phyloP scores from a whole-genome alignment of 176 grass and related monocot genomes.

The Hsuehochloa calcarea region DNA sequence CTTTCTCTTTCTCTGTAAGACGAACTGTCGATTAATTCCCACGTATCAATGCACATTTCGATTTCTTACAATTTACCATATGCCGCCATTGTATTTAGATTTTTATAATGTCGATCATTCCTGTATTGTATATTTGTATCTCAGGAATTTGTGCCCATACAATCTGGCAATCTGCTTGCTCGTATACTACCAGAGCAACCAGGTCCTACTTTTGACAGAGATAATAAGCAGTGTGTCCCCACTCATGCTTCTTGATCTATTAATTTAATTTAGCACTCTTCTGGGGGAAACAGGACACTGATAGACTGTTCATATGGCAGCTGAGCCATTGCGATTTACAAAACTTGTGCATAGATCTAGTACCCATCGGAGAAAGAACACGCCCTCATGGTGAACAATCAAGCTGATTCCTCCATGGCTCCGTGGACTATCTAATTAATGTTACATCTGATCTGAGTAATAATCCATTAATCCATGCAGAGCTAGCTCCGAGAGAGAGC shows the following conservation, averaged over 20 bases:
- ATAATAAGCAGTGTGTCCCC: too few species aligned
- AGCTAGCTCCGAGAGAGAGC: background rate
- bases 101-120: too few species aligned
- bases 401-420: constrained; percentile 3
- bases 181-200: too few species aligned
- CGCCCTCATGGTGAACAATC: background rate
- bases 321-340: background rate
- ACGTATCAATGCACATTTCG: too few species aligned
- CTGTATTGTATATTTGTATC: too few species aligned
- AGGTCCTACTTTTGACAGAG: too few species aligned
- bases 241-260: background rate
- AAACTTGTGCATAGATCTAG: background rate
- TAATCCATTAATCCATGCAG: constrained; percentile 21
- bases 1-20: too few species aligned
- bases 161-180: too few species aligned
- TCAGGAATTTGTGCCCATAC: too few species aligned
- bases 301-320: background rate
- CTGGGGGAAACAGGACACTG: background rate
- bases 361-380: background rate
- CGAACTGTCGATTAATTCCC: too few species aligned
- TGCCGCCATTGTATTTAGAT: too few species aligned
- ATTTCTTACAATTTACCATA: too few species aligned
- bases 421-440: background rate
- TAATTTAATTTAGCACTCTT: background rate
- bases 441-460: background rate